A percentile compares a stretch with the other conserved stretches of the same genome.
These are phyloP conservation scores for Dipteronia dyeriana DNA, from an alignment of 345 rosid genomes.

Conservation along the genomic window DNA sequence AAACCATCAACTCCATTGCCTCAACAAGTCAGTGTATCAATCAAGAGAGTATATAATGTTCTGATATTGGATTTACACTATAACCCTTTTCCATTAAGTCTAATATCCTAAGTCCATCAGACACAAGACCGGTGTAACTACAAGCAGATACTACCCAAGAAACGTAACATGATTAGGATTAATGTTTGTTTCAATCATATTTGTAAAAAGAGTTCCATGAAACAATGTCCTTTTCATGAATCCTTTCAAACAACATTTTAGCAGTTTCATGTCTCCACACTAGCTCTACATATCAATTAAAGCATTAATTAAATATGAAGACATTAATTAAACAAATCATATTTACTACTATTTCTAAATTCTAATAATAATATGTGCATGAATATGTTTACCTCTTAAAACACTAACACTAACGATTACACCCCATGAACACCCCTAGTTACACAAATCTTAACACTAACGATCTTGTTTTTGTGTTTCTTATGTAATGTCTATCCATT, in stretches of 20 bases:
- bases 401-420: conserved; percentile 31
- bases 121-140: conserved; percentile 39
- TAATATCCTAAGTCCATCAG: conserved; percentile 37
- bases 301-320: conserved; percentile 32
- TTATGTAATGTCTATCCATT: too few species aligned
- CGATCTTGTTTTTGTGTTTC: too few species aligned
- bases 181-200: conserved; percentile 32
- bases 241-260: conserved; percentile 30
- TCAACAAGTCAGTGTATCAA: conserved; percentile 43
- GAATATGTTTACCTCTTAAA: conserved; percentile 49
- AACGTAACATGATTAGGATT: conserved; percentile 46
- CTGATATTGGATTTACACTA: conserved; percentile 27
- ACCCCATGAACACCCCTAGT: too few species aligned
- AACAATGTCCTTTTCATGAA: conserved; percentile 39
- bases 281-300: conserved; percentile 52
- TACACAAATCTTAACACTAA: too few species aligned
- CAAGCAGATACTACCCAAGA: conserved; percentile 43
- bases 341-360: conserved; percentile 23
- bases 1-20: conserved; percentile 38
- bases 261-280: conserved; percentile 47
- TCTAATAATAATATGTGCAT: conserved; percentile 24
- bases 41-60: too few species aligned
- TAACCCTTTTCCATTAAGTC: conserved; percentile 40
- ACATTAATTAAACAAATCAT: conserved; percentile 21
- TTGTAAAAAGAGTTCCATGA: conserved; percentile 51